These are phyloP conservation scores for Lachnellula cervina DNA, from an alignment of 2,329 filamentous ascomycete species.

Conservation along the genomic window DNA sequence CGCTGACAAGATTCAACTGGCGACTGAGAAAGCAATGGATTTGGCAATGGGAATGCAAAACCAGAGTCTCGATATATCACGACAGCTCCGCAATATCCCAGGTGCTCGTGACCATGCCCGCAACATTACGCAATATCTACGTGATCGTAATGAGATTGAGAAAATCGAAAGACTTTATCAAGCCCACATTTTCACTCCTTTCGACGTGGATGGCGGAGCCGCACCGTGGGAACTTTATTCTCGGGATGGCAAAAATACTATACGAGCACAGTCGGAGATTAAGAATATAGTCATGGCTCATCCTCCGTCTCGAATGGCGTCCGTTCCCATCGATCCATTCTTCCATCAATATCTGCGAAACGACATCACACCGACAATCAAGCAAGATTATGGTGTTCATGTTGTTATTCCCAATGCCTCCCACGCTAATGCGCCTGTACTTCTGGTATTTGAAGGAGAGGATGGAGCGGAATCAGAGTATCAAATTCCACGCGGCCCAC, in stretches of 20 bases:
- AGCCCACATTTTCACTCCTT: conserved; percentile 81
- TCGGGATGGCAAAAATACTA: conserved; percentile 75
- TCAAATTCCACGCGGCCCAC: conserved; percentile 50
- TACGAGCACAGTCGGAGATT: conserved; percentile 71
- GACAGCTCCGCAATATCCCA: conserved; percentile 70
- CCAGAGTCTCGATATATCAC: conserved; percentile 75
- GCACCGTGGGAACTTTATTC: conserved; percentile 86
- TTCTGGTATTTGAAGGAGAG: conserved; percentile 72
- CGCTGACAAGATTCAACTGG: conserved; percentile 64
- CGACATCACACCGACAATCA: conserved; percentile 58
- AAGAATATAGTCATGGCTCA: conserved; percentile 68
- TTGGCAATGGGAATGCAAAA: conserved; percentile 83
- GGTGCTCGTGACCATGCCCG: conserved; percentile 74
- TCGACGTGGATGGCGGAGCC: conserved; percentile 61
- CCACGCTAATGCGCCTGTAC: conserved; percentile 55
- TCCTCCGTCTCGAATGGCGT: conserved; percentile 65
- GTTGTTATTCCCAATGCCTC: conserved; percentile 64
- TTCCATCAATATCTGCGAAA: conserved; percentile 69
- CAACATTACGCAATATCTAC: conserved; percentile 82
- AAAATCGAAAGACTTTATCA: conserved; percentile 75
- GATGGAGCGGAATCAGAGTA: conserved; percentile 43
- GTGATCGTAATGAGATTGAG: conserved; percentile 74
- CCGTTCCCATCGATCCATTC: conserved; percentile 68
- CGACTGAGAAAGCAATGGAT: conserved; percentile 79
- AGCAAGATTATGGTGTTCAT: conserved; percentile 66